Conservation (phyloP, 1,284 basidiomycete species). For the Serendipita sp. region DNA sequence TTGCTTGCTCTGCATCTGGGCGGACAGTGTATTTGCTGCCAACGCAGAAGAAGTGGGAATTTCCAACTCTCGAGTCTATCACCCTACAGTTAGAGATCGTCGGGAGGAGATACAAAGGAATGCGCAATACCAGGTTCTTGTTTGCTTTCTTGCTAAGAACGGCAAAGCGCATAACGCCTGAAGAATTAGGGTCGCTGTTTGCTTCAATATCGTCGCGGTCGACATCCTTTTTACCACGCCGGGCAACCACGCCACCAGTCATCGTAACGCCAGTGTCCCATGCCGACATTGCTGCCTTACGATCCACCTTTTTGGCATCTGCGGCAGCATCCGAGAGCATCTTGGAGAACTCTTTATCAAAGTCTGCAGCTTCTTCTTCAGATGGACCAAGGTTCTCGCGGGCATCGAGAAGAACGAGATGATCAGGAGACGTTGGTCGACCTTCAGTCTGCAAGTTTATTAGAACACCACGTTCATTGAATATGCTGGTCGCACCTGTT, state of each 20-base stretch:
- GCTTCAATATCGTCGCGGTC: constrained; percentile 25
- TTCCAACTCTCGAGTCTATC: constrained; percentile 67
- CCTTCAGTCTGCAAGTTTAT: constrained; percentile 36
- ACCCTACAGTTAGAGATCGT: not conserved
- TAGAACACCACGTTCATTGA: constrained; percentile 9
- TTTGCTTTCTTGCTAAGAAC: constrained; percentile 88
- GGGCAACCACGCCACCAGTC: constrained; percentile 32
- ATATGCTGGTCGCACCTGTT: constrained; percentile 13
- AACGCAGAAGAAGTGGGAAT: constrained; percentile 77
- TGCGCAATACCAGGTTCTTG: constrained; percentile 61
- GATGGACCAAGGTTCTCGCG: constrained; percentile 62
- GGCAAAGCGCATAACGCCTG: constrained; percentile 78
- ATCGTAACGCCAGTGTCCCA: constrained; percentile 77
- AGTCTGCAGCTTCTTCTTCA: constrained; percentile 83
- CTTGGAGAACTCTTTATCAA: constrained; percentile 89
- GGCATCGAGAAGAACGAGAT: constrained; percentile 50
- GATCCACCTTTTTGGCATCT: constrained; percentile 70
- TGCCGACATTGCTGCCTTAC: constrained; percentile 65
- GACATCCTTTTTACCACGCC: constrained; percentile 39
- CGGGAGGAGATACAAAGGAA: not conserved
- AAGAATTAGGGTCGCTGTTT: constrained; percentile 22
- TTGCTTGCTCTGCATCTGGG: constrained; percentile 82
- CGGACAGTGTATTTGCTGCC: constrained; percentile 76
- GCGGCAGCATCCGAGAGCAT: constrained; percentile 80
- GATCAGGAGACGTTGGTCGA: constrained; percentile 61